A percentile compares a stretch with the other conserved stretches of the same genome.
Evolutionary conservation across 2,329 filamentous ascomycete species (phyloP).

Genomic region (Fusarium veterinarium): DNA sequence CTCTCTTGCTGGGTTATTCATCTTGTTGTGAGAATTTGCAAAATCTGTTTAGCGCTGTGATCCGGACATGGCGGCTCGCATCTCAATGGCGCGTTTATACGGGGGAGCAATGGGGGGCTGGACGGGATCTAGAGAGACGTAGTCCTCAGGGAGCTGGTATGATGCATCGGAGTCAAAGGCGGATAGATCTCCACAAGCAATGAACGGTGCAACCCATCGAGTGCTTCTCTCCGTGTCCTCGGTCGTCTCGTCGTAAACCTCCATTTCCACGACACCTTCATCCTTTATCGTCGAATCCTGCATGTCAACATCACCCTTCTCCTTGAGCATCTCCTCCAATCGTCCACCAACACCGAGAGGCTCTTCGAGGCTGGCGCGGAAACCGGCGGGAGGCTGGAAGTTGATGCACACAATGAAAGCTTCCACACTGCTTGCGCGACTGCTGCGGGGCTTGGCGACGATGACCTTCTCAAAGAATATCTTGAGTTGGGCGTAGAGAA

Average conservation of each 20-base stretch:
- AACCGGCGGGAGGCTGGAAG: conserved; percentile 82
- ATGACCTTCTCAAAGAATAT: conserved; percentile 87
- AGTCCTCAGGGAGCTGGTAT: conserved; percentile 86
- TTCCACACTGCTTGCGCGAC: conserved; percentile 95
- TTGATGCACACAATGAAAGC: conserved; percentile 96
- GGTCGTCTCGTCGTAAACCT: conserved; percentile 60
- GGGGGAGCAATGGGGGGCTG: conserved; percentile 96
- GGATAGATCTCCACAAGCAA: conserved; percentile 96
- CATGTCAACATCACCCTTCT: conserved; percentile 53
- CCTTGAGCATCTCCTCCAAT: conserved; percentile 62
- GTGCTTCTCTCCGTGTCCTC: conserved; percentile 52
- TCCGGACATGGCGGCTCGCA: conserved; percentile 57
- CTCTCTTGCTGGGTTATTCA: conserved; percentile 14
- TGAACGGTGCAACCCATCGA: conserved; percentile 93
- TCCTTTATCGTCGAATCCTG: conserved; percentile 54
- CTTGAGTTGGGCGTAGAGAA: conserved; percentile 93
- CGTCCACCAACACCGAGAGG: conserved; percentile 75
- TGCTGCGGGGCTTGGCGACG: conserved; percentile 93
- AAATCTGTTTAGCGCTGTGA: conserved; percentile 41
- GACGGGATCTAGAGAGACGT: conserved; percentile 89
- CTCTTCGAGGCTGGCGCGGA: conserved; percentile 79
- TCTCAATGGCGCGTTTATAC: conserved; percentile 90
- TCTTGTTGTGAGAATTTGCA: conserved; percentile 20
- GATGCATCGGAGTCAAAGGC: conserved; percentile 96
- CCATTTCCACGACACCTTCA: conserved; percentile 58